Percentiles rank a stretch among this genome's conserved stretches.
These are phyloP conservation scores for Oxyria digyna DNA, from an alignment of 148 eudicot species.

Conservation along the genomic window DNA sequence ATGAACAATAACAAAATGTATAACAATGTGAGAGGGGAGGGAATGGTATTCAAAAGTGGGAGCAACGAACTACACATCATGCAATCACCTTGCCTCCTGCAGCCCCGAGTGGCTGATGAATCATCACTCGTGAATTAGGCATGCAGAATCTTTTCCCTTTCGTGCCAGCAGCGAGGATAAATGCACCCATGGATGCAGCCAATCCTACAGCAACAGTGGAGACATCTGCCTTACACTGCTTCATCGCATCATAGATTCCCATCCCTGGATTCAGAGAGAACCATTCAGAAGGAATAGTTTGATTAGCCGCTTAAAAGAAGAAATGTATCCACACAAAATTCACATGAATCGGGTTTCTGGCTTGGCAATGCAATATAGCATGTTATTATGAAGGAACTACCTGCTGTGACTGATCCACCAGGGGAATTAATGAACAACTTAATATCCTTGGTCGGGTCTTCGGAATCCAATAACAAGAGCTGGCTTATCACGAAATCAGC, in stretches of 20 bases:
- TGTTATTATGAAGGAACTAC: conserved; percentile 19
- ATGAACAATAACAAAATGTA: no score
- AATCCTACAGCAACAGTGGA: conserved; percentile 86
- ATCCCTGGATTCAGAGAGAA: conserved; percentile 36
- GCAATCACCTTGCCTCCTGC: conserved; percentile 56
- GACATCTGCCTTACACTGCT: conserved; percentile 86
- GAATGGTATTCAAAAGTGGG: not conserved
- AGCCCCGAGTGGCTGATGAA: conserved; percentile 68
- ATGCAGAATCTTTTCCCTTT: conserved; percentile 93
- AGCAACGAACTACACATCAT: not conserved
- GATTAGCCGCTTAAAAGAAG: not conserved
- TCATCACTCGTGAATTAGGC: conserved; percentile 93
- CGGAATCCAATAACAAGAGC: conserved; percentile 82
- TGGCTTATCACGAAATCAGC: conserved; percentile 91
- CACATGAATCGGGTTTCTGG: not conserved
- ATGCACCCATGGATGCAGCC: conserved; percentile 98
- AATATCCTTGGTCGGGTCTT: conserved; percentile 69
- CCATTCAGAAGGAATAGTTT: not conserved
- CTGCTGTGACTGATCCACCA: conserved; percentile 89
- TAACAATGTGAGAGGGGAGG: no score
- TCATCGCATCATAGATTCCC: conserved; percentile 99
- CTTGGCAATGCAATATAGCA: not conserved
- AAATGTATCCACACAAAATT: not conserved
- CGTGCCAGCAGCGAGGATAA: conserved; percentile 83
- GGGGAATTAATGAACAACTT: conserved; percentile 80